Evolutionary conservation across 306 rosid species (phyloP), one percentile per base, ranked within the genome.

Genomic region (Trifolium pratense): DNA sequence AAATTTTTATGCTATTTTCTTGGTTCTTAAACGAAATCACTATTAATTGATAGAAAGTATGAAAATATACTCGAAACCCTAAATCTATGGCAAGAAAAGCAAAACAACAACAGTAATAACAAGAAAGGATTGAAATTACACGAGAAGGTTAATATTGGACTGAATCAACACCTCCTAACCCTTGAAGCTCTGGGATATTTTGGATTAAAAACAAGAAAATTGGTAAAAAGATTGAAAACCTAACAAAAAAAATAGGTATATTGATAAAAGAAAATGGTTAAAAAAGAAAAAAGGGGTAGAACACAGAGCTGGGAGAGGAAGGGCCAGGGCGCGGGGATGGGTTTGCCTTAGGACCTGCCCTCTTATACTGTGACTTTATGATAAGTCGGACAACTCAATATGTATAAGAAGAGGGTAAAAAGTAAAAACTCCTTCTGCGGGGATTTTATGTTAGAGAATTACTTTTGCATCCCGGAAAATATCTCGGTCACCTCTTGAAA

Each of bases 141-240:
- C 11, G 11, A 39, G 40, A 36, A 36, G 40, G 40, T 36, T 36
- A 36, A 36, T 6, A 36, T 36, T 36, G 20, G 55, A 16, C 31
- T 66, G 73, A 86, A 29, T 87, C 87, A 80, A 73, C 91, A 89
- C 88, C 95, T 87, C 89, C 89, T 83, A 89, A 85, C 91, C 88
- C 95, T 83, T 56, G 59, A 87, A 87, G 79, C 88, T 81, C 89
- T 81, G 89, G 66, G 26, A 58, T 52, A 58, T 67, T 75, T 71
- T 75, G 52, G 84, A 75, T 79, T 5, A 46, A 15, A 15, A 86
- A 59, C 2, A 40, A 70, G 65, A 8, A 36, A 70, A 53, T 70
- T 70, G 37, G 65, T 25, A 3, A 6, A 32, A 69, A 51, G 16
- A 48, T 3, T 37, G 1, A 14, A 71, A 71, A 57, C 40, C 67